Evolutionary conservation across 495 filamentous ascomycete species (phyloP), one percentile per base, ranked within the genome.

Genomic region (Annulohypoxylon moriforme): DNA sequence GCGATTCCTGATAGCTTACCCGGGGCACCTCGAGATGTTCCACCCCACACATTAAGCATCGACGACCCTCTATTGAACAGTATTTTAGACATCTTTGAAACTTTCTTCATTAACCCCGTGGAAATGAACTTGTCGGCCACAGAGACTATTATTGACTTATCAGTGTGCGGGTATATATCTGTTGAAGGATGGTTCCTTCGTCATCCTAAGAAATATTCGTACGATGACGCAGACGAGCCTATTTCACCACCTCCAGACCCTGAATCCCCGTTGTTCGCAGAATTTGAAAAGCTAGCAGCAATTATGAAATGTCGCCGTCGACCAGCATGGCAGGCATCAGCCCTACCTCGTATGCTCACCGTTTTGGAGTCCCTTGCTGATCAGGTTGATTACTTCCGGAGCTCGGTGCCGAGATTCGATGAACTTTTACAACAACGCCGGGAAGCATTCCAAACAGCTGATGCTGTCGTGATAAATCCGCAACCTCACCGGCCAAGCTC

Each of bases 121-220:
- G 93, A 96, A 64, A 92, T 90, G 14, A 99, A 99, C 75, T 82
- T 99, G 10, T 89, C 89, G 1, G 81, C 97, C 7, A 98, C 96
- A 0, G 91, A 94, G 71, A 87, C 90, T 5, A 84, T 99, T 14
- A 88, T 94, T 61, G 92, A 93, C 66, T 84, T 98, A 27, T 90
- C 91, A 14, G 90, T 91, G 0, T 98, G 96, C 68, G 89, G 92
- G 14, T 91, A 90, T 52, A 90, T 96, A 74, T 86, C 89, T 4
- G 84, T 98, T 1, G 94, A 98, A 75, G 90, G 90, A 13, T 98
- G 96, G 96, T 85, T 98, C n/a, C 81, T 94, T 10, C 89, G 93
- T 16, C 88, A 93, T 67, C 91, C 93, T 0, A 76, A 83, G 18
- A 82, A 82, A 58, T 91, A 92, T 76, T 81, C 72, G 74, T 88